These are phyloP conservation scores for Hypoxylon fragiforme DNA, from an alignment of 495 filamentous ascomycete species.

Conservation along the genomic window DNA sequence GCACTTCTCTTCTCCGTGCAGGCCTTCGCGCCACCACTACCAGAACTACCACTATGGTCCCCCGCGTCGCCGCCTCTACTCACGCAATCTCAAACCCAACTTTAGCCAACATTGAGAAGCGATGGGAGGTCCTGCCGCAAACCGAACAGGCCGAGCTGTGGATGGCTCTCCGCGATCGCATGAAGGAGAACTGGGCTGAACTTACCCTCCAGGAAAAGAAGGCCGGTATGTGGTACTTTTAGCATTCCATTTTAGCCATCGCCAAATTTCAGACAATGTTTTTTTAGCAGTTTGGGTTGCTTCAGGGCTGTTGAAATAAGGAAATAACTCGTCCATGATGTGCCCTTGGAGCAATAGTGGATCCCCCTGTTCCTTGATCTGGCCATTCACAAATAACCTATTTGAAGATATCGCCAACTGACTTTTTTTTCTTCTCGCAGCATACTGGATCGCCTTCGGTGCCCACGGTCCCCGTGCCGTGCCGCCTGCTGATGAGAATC, in stretches of 20 bases:
- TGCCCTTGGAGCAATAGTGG: constrained; percentile 21
- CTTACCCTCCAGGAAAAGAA: constrained; percentile 97
- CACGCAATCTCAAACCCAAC: constrained; percentile 98
- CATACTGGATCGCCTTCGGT: constrained; percentile 98
- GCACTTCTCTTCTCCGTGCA: constrained; percentile 48
- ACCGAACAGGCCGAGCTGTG: constrained; percentile 99
- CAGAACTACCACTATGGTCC: constrained; percentile 46
- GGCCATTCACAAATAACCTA: constrained; percentile 27
- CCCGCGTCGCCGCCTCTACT: constrained; percentile 67
- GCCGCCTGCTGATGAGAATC: constrained; percentile 78
- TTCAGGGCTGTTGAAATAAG: neutral
- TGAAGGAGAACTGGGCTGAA: constrained; percentile 96
- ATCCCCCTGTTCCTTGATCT: constrained; percentile 22
- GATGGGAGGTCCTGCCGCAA: constrained; percentile 95
- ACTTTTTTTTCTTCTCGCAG: constrained; percentile 51
- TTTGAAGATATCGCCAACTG: constrained; percentile 28
- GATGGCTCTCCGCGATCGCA: constrained; percentile 96
- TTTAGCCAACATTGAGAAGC: constrained; percentile 96
- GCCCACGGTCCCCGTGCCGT: constrained; percentile 87
- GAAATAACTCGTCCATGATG: neutral
- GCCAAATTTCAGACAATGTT: neutral
- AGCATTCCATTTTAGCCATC: neutral
- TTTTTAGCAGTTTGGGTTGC: neutral
- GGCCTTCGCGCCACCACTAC: constrained; percentile 47
- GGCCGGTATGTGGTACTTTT: constrained; percentile 73